phyloP scores from a whole-genome alignment of 345 rosid species.

The Triadica sebifera region DNA sequence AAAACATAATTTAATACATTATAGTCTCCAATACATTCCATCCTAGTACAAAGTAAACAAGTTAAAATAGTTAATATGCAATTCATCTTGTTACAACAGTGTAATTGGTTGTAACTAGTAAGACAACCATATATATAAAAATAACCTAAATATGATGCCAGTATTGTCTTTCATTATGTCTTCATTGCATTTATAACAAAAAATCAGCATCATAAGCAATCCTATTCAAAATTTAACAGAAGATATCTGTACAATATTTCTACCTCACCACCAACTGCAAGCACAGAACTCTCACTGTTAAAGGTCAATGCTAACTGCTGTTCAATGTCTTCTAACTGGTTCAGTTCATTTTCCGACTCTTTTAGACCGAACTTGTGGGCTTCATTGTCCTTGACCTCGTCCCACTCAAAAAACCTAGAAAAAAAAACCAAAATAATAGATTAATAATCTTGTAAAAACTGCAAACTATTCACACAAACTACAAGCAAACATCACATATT shows the following conservation, averaged over 20 bases:
- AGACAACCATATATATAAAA: neutral
- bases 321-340: constrained; percentile 55
- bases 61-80: neutral
- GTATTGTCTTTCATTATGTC: neutral
- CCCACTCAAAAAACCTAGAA: constrained; percentile 74
- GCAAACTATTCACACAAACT: constrained; percentile 7
- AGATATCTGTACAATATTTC: constrained; percentile 8
- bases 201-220: neutral
- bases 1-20: neutral
- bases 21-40: neutral
- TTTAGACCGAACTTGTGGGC: constrained; percentile 44
- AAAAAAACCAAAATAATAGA: neutral
- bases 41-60: neutral
- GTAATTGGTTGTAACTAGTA: neutral
- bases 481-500: neutral
- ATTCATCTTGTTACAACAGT: neutral
- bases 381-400: constrained; percentile 35
- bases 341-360: constrained; percentile 51
- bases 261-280: constrained; percentile 93
- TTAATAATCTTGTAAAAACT: neutral
- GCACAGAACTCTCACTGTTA: constrained; percentile 58
- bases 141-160: neutral
- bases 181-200: neutral
- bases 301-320: constrained; percentile 75
- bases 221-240: neutral